Conservation (phyloP, 169 alveolate species). For the Sarcocystis neurona region DNA sequence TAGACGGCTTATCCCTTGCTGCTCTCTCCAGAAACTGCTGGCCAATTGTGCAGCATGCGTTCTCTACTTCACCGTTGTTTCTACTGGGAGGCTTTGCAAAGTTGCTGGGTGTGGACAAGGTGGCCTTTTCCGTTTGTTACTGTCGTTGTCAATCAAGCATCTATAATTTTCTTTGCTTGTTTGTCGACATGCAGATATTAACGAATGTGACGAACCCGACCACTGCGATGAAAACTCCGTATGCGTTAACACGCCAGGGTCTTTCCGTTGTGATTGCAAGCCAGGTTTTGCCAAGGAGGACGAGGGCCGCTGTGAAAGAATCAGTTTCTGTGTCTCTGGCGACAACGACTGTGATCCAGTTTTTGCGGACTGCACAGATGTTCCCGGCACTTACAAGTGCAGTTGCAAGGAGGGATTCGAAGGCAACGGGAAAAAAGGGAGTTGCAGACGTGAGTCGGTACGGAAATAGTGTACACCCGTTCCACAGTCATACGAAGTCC, state of each 20-base stretch:
- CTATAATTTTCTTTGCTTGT: too few relatives aligned
- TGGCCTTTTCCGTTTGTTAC: not conserved
- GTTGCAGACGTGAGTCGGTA: slow-evolving; percentile 39
- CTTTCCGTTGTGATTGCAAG: slow-evolving; percentile 62
- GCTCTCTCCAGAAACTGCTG: too few relatives aligned
- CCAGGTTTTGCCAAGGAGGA: slow-evolving; percentile 50
- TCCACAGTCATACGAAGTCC: too few relatives aligned
- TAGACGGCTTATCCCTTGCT: not conserved
- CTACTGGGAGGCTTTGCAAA: not conserved
- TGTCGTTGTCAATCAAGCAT: too few relatives aligned
- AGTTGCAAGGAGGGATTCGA: slow-evolving; percentile 53
- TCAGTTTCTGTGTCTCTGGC: slow-evolving; percentile 53
- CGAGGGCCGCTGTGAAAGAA: not conserved
- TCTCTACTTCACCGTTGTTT: not conserved
- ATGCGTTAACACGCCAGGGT: slow-evolving; percentile 64
- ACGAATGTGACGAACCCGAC: slow-evolving; percentile 61
- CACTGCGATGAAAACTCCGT: slow-evolving; percentile 56
- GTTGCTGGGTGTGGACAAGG: not conserved
- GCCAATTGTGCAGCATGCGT: too few relatives aligned
- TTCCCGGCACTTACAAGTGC: slow-evolving; percentile 62
- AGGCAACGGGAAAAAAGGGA: slow-evolving; percentile 59
- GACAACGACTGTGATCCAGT: slow-evolving; percentile 46
- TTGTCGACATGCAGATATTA: slow-evolving; percentile 46
- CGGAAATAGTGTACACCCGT: too few relatives aligned
- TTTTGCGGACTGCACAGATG: slow-evolving; percentile 56